Evolutionary conservation across 257 asterid species (phyloP), one percentile per base, ranked within the genome.

Genomic region (Avicennia marina): DNA sequence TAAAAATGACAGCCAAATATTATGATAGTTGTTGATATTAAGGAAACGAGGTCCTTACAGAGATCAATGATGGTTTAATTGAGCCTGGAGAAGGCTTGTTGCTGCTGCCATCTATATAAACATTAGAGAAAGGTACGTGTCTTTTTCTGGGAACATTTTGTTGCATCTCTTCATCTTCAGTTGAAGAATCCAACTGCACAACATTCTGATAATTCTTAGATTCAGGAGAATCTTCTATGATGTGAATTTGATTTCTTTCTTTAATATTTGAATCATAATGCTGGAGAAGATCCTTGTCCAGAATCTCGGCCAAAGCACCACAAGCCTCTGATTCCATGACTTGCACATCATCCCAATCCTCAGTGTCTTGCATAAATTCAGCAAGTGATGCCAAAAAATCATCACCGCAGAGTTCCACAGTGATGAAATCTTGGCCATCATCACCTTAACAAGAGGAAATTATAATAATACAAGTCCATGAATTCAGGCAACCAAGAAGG

Each of bases 321-420:
- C 95, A 89, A 56, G 95, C 94, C 79, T 88, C 94, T 19, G 94
- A 72, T 60, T 89, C 98, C 84, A 86, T 71, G 58, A 86, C 87
- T 70, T 81, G 83, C 63, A 79, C 70, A 74, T 88, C 95, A 68
- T 88, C 98, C 98, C 98, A 91, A 58, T 91, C 98, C 84, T 88
- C 95, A 8, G 78, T 60, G 56, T 83, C 83, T 64, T 74, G 84
- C 80, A 84, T 72, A 16, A 73, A 78, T 44, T 91, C 98, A 36
- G 94, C 97, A 64, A 91, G 81, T n/a, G 89, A 79, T 58, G 94
- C 90, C 66, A 91, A 78, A 69, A 69, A 91, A 66, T 91, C 97
- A 68, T 88, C 98, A 21, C 98, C 95, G 16, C 95, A 91, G 55
- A 68, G 77, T 73, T 91, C 97, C 76, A 91, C 97, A 5, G 81